phyloP scores from a whole-genome alignment of 495 filamentous ascomycete species.

The Cairneyella variabilis region DNA sequence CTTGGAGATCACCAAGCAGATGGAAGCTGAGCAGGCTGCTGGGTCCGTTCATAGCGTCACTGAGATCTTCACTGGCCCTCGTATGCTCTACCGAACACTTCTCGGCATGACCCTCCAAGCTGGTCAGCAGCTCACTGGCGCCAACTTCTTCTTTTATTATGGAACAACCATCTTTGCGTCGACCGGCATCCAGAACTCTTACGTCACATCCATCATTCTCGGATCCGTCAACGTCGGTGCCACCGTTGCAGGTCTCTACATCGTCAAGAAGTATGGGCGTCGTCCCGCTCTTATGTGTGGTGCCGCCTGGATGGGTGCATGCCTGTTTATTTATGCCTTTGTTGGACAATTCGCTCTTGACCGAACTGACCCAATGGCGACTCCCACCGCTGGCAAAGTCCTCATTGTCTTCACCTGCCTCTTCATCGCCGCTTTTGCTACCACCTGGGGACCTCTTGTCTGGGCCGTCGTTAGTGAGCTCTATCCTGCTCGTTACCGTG shows the following conservation, averaged over 20 bases:
- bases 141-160: conserved; percentile 84
- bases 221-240: conserved; percentile 70
- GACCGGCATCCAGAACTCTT: conserved; percentile 64
- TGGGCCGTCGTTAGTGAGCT: conserved; percentile 75
- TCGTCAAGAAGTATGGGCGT: conserved; percentile 69
- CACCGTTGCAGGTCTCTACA: conserved; percentile 68
- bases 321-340: conserved; percentile 59
- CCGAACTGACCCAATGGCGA: conserved; percentile 38
- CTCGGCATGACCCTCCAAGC: conserved; percentile 64
- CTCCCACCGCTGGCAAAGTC: conserved; percentile 50
- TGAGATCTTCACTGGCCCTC: conserved; percentile 36
- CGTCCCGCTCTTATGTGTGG: conserved; percentile 63
- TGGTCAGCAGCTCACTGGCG: conserved; percentile 66
- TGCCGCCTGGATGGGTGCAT: conserved; percentile 65
- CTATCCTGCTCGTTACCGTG: conserved; percentile 70
- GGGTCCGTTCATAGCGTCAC: conserved; percentile 32
- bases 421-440: conserved; percentile 57
- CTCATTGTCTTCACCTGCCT: conserved; percentile 77
- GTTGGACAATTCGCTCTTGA: conserved; percentile 59
- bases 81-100: conserved; percentile 63
- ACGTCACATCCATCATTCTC: conserved; percentile 70
- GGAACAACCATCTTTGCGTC: conserved; percentile 69
- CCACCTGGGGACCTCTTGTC: conserved; percentile 77
- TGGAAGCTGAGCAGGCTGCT: conserved; percentile 25
- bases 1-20: conserved; percentile 66